Evolutionary conservation across 179 eudicot species (phyloP).

Genomic region (Spinacia oleracea): DNA sequence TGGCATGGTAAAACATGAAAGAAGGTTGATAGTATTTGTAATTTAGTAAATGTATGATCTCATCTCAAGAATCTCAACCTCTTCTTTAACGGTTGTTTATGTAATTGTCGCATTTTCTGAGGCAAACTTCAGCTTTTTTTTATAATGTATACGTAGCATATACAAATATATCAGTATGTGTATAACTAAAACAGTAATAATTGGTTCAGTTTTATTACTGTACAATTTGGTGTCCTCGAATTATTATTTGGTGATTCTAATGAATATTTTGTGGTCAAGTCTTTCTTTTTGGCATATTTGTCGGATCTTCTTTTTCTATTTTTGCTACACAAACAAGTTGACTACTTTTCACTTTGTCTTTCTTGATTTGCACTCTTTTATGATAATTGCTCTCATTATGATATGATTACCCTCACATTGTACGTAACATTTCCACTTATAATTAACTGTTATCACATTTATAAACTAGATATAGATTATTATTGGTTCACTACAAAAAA

Average conservation of each 20-base stretch:
- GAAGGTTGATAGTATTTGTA: background rate
- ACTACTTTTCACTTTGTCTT: background rate
- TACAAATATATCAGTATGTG: too few species aligned
- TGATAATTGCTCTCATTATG: background rate
- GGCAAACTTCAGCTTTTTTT: conserved; percentile 5
- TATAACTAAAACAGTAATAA: too few species aligned
- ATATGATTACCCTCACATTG: background rate
- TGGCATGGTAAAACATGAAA: conserved; percentile 1
- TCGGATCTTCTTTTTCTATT: background rate
- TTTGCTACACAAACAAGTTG: background rate
- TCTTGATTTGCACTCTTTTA: background rate
- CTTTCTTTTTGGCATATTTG: conserved; percentile 11
- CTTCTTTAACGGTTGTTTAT: conserved; percentile 16
- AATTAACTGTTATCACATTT: too few species aligned
- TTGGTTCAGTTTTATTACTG: background rate
- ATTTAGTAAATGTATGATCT: conserved; percentile 18
- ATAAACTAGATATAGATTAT: too few species aligned
- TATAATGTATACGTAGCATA: too few species aligned
- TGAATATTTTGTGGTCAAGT: conserved; percentile 9
- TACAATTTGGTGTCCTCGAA: background rate
- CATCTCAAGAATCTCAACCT: conserved; percentile 27
- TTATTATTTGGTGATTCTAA: background rate
- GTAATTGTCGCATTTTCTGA: conserved; percentile 24
- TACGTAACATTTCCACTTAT: too few species aligned
- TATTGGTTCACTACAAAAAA: too few species aligned